Conservation (phyloP, 192 early-diverging fungal genomes). For the Mortierella antarctica region DNA sequence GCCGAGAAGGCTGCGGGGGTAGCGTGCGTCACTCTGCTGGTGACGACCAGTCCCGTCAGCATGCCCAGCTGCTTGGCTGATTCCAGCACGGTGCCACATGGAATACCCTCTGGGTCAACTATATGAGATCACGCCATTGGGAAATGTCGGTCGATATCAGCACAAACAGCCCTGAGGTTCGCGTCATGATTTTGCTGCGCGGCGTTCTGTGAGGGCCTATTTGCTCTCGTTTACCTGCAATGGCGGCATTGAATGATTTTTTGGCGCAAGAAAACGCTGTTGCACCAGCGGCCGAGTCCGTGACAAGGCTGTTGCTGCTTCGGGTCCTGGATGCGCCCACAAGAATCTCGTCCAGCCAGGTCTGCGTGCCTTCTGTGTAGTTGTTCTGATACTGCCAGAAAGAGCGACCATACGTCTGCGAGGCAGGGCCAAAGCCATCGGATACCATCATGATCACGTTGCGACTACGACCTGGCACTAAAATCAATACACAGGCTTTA, state of each 20-base stretch:
- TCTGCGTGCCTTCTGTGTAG: constrained; percentile 55
- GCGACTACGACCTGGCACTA: constrained; percentile 55
- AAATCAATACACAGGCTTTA: not conserved
- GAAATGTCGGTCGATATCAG: not conserved
- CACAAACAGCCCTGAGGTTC: not conserved
- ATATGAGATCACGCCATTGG: not conserved
- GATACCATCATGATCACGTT: constrained; percentile 95
- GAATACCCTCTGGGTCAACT: constrained; percentile 69
- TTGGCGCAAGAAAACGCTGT: constrained; percentile 93
- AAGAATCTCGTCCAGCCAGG: constrained; percentile 74
- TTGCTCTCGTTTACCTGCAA: constrained; percentile 68
- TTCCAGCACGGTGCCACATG: constrained; percentile 96
- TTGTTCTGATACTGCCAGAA: constrained; percentile 77
- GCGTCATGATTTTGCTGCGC: not conserved
- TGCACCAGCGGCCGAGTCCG: constrained; percentile 97
- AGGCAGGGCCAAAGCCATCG: constrained; percentile 96
- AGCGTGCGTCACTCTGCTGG: constrained; percentile 95
- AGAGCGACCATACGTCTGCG: constrained; percentile 87
- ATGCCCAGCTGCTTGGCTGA: constrained; percentile 87
- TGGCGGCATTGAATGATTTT: constrained; percentile 96
- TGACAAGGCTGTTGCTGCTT: constrained; percentile 83
- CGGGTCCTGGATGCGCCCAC: constrained; percentile 94
- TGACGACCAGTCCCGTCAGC: constrained; percentile 91
- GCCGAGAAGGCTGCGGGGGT: constrained; percentile 85
- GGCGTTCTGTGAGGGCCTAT: not conserved